Conservation (phyloP, 495 filamentous ascomycete species). For the Aspergillus bridgeri region DNA sequence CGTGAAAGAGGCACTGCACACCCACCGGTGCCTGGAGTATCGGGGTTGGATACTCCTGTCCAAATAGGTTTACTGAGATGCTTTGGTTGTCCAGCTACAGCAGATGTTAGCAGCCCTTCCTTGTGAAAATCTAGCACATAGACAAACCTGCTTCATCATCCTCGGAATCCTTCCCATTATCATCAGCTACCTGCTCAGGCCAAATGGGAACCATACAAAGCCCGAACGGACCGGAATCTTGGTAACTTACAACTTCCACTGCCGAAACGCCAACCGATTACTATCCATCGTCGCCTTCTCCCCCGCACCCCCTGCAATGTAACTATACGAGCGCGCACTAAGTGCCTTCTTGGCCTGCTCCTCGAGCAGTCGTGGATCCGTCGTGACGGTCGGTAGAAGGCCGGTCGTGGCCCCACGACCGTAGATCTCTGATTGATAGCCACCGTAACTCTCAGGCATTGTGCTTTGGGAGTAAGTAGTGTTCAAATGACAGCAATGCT, state of each 20-base stretch:
- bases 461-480: not conserved
- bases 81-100: constrained; percentile 43
- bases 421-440: constrained; percentile 50
- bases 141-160: constrained; percentile 38
- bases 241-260: constrained; percentile 55
- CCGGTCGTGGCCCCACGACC: constrained; percentile 46
- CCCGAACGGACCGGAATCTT: not conserved
- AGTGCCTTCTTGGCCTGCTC: constrained; percentile 51
- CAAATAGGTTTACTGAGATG: constrained; percentile 55
- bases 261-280: constrained; percentile 60
- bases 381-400: constrained; percentile 51
- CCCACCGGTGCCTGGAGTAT: constrained; percentile 59
- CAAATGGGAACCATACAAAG: not conserved
- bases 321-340: constrained; percentile 50
- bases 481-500: too few relatives aligned
- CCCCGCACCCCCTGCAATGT: constrained; percentile 62
- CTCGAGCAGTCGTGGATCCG: constrained; percentile 58
- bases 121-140: not conserved
- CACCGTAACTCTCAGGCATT: constrained; percentile 43
- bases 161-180: constrained; percentile 30
- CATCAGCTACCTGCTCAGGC: not conserved
- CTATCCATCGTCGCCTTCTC: constrained; percentile 63
- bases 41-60: constrained; percentile 47
- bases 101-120: constrained; percentile 9
- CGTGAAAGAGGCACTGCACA: constrained; percentile 56